Evolutionary conservation across 2,329 filamentous ascomycete genomes (phyloP).

Genomic region (Penicillium brasilianum): DNA sequence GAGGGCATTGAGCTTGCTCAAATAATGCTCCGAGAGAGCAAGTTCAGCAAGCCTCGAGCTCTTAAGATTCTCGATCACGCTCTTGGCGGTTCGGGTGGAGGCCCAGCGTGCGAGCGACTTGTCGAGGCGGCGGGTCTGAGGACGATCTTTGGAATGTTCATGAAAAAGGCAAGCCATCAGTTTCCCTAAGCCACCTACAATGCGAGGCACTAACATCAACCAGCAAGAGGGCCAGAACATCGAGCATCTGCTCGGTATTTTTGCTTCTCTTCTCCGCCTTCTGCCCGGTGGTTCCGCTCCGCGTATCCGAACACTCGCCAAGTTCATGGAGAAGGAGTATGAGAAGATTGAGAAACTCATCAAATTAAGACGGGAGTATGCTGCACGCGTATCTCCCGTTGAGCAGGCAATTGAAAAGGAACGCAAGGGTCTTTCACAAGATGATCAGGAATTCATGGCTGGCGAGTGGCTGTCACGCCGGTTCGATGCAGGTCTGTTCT

Average conservation of each 20-base stretch:
- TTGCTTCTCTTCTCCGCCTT: constrained; percentile 78
- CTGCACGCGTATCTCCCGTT: constrained; percentile 63
- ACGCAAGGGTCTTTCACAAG: constrained; percentile 58
- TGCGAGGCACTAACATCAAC: constrained; percentile 24
- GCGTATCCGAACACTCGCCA: constrained; percentile 83
- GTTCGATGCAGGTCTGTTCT: constrained; percentile 83
- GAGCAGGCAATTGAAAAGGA: constrained; percentile 67
- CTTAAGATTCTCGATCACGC: constrained; percentile 86
- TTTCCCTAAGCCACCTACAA: neutral
- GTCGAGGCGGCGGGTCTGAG: constrained; percentile 86
- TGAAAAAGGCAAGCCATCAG: constrained; percentile 65
- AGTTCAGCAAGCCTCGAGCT: constrained; percentile 77
- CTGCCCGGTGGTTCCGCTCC: constrained; percentile 77
- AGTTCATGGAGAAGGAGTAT: constrained; percentile 95
- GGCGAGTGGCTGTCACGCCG: constrained; percentile 75
- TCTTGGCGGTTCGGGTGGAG: constrained; percentile 62
- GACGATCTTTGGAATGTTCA: constrained; percentile 82
- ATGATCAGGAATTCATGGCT: constrained; percentile 66
- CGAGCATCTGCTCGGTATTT: constrained; percentile 84
- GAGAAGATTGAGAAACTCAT: constrained; percentile 78
- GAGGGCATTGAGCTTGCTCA: constrained; percentile 91
- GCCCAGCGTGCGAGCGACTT: constrained; percentile 72
- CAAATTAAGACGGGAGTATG: constrained; percentile 72
- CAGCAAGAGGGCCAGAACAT: constrained; percentile 67
- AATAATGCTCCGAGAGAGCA: constrained; percentile 89